phyloP scores from a whole-genome alignment of 2,329 filamentous ascomycete genomes.

The Phyllosticta citriasiana region DNA sequence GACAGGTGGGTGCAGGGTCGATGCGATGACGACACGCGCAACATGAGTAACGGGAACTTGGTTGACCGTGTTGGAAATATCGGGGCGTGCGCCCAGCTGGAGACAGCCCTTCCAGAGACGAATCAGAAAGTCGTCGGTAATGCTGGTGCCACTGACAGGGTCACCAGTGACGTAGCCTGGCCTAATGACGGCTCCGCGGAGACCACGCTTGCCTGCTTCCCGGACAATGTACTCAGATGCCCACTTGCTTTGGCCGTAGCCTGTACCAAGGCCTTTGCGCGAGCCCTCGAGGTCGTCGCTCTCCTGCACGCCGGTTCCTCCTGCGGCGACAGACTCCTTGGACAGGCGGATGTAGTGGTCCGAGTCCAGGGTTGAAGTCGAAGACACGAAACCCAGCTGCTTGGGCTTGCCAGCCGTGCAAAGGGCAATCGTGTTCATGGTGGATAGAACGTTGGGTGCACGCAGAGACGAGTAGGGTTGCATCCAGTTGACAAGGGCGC shows the following conservation, averaged over 20 bases:
- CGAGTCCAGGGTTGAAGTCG: slow-evolving; percentile 72
- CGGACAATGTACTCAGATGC: slow-evolving; percentile 61
- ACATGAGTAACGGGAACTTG: slow-evolving; percentile 81
- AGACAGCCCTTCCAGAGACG: slow-evolving; percentile 80
- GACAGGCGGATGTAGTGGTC: slow-evolving; percentile 72
- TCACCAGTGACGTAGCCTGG: slow-evolving; percentile 81
- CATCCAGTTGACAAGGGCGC: slow-evolving; percentile 45
- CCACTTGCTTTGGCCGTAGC: slow-evolving; percentile 92
- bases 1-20: slow-evolving; percentile 54
- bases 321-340: slow-evolving; percentile 48
- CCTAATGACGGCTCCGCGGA: slow-evolving; percentile 65
- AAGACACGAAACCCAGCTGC: slow-evolving; percentile 70
- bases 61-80: slow-evolving; percentile 81
- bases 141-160: slow-evolving; percentile 54
- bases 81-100: slow-evolving; percentile 62
- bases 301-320: slow-evolving; percentile 59
- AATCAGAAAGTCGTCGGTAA: slow-evolving; percentile 85
- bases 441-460: slow-evolving; percentile 69
- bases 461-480: slow-evolving; percentile 63
- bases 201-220: slow-evolving; percentile 67
- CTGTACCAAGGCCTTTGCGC: slow-evolving; percentile 65
- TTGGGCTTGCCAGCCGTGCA: slow-evolving; percentile 72
- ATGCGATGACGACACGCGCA: slow-evolving; percentile 65
- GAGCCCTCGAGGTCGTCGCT: slow-evolving; percentile 70
- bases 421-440: slow-evolving; percentile 64